Evolutionary conservation across 2,329 filamentous ascomycete species (phyloP), one percentile per base, ranked within the genome.

Genomic region (Tolypocladium tundrense): DNA sequence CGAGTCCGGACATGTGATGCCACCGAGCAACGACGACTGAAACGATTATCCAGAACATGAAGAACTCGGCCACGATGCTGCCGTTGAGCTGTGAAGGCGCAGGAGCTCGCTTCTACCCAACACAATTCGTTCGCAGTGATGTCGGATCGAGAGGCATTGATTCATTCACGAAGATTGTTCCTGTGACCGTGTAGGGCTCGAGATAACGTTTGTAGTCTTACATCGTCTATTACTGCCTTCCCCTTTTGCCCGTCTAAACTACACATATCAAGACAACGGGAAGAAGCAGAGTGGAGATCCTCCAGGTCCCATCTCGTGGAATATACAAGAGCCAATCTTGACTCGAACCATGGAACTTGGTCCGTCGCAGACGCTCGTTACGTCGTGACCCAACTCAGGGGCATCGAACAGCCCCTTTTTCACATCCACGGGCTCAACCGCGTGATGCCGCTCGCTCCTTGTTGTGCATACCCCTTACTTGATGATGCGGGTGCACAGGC

Each of bases 401-500:
- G 31, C 19, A 19, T 35, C n/a, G 31, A 21, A 21, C 21, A 52
- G 33, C 31, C 48, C 48, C 5, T 58, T 60, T 57, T 61, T 56
- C 57, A 54, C 51, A 24, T 52, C 31, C 42, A 31, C 48, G 14
- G 56, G 31, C 11, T 50, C 33, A 41, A 35, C 48, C 10, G 31
- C 48, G 31, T 21, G 48, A 13, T 10, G 8, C 10, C 48, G 19
- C 10, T 37, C n/a, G 19, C 31, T 52, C 31, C 48, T n/a, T 27
- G 9, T 13, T 4, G 31, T 52, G 48, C 48, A 11, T 52, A 52
- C 50, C 42, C 50, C 65, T 78, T 82, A 84, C 69, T 82, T 75
- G 57, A 85, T 62, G 70, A 94, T 86, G 68, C 87, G 86, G 64
- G 90, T 94, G 67, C 91, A 81, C 66, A 94, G 79, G 74, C 90